Conservation (phyloP, 2,329 filamentous ascomycete genomes). For the Aspergillus fumigatiaffinis region DNA sequence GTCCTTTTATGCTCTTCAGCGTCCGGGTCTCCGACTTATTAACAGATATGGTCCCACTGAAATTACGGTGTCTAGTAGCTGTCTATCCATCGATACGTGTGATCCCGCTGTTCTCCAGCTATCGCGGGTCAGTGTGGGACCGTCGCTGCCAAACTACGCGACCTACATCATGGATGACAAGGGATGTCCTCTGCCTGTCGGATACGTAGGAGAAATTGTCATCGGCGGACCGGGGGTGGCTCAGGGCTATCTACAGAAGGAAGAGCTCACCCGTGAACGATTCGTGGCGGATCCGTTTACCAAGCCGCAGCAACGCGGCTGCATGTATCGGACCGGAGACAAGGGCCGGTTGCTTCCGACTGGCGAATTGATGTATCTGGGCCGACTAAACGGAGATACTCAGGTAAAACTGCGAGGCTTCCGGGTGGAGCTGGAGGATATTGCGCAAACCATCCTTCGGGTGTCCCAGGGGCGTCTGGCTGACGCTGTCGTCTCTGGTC, state of each 20-base stretch:
- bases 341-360: background rate
- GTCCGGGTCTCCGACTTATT: background rate
- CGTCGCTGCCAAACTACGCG: background rate
- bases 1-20: background rate
- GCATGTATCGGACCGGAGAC: background rate
- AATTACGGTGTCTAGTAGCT: background rate
- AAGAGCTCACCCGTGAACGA: background rate
- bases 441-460: background rate
- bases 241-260: background rate
- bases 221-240: background rate
- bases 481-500: background rate
- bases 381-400: background rate
- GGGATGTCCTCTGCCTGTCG: background rate
- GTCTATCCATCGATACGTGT: no score
- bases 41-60: constrained; percentile 5
- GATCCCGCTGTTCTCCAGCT: no score
- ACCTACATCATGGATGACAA: background rate
- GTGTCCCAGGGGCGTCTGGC: background rate
- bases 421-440: background rate
- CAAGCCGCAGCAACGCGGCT: background rate
- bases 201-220: background rate
- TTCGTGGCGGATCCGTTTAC: background rate
- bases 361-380: background rate
- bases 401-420: background rate
- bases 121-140: no score